These are phyloP conservation scores for Tylopilus intermedius DNA, from an alignment of 768 basidiomycete species.

Conservation along the genomic window DNA sequence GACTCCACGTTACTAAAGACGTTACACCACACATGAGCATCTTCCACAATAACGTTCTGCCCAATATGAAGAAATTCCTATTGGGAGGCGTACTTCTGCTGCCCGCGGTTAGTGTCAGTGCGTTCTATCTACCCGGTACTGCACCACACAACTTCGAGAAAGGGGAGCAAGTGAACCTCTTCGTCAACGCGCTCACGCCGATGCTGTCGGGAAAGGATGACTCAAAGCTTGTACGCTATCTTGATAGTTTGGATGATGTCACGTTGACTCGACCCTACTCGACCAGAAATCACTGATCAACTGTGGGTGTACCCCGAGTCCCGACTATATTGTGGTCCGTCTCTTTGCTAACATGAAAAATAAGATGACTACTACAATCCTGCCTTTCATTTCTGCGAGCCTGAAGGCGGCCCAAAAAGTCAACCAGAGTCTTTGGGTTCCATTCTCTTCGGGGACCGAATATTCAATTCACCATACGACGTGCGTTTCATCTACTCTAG, in stretches of 20 bases:
- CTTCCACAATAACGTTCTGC: not conserved
- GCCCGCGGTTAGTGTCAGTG: constrained; percentile 29
- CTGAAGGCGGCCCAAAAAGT: constrained; percentile 63
- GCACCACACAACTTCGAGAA: constrained; percentile 77
- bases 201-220: constrained; percentile 66
- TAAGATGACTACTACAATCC: constrained; percentile 92
- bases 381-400: constrained; percentile 80
- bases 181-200: constrained; percentile 87
- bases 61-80: constrained; percentile 22
- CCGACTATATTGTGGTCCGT: not conserved
- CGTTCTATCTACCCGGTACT: constrained; percentile 90
- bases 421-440: constrained; percentile 87
- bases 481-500: constrained; percentile 39
- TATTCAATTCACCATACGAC: constrained; percentile 86
- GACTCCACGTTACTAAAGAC: too few species aligned
- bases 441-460: constrained; percentile 94
- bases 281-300: constrained; percentile 85
- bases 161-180: constrained; percentile 72
- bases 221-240: constrained; percentile 62
- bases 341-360: constrained; percentile 24
- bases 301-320: constrained; percentile 40
- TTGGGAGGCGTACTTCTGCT: constrained; percentile 20
- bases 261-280: constrained; percentile 4
- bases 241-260: not conserved
- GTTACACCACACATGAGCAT: constrained; percentile 1